Conservation (phyloP, 148 eudicot genomes). For the Rhododendron simsii region DNA sequence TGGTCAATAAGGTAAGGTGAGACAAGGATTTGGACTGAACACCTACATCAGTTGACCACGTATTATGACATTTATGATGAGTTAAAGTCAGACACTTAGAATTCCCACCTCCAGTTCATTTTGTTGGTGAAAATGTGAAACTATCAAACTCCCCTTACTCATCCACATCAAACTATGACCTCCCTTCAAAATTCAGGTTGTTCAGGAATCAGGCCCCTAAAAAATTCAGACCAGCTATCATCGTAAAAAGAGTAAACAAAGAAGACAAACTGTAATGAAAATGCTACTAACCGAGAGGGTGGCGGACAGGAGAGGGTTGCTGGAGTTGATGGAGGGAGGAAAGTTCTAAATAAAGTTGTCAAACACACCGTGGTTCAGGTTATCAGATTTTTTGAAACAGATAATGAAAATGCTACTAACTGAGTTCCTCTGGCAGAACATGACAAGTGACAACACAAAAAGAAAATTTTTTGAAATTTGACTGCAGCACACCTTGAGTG, state of each 20-base stretch:
- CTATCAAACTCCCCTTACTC: not conserved
- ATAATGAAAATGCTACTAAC: not conserved
- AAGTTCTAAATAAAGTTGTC: not conserved
- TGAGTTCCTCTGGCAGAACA: not conserved
- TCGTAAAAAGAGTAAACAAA: not conserved
- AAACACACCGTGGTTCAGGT: not conserved
- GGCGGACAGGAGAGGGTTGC: not conserved
- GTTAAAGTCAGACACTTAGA: not conserved
- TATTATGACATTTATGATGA: not conserved
- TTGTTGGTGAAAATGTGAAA: not conserved
- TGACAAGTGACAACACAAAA: not conserved
- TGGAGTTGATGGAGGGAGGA: not conserved
- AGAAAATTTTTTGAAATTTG: not conserved
- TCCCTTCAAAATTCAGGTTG: not conserved
- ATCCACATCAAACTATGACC: not conserved
- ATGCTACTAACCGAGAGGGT: not conserved
- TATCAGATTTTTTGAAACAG: not conserved
- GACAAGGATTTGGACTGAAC: not conserved
- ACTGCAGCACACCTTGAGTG: not conserved
- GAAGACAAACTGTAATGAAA: not conserved
- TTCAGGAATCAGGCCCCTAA: not conserved
- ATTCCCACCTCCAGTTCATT: not conserved
- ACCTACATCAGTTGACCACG: not conserved
- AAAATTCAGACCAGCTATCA: not conserved
- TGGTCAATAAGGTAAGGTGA: not conserved